Conservation (phyloP, 2,329 filamentous ascomycete species). For the Diplodia intermedia region DNA sequence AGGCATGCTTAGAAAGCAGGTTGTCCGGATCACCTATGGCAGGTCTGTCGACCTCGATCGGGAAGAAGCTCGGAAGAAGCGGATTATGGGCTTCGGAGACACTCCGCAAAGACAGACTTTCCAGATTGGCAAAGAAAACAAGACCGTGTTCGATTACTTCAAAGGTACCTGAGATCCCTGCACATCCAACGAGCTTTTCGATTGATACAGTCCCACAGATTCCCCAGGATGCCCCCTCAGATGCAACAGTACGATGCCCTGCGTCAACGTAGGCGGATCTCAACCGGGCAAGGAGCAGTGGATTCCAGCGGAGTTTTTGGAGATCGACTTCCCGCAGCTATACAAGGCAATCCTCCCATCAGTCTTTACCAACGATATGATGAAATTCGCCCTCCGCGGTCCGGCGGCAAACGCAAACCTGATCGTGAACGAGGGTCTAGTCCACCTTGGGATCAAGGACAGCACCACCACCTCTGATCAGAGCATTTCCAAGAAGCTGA, state of each 20-base stretch:
- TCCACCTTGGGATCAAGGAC: slow-evolving; percentile 24
- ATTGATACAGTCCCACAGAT: background rate
- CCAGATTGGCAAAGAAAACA: background rate
- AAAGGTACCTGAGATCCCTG: background rate
- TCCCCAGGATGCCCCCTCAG: slow-evolving; percentile 7
- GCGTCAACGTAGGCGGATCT: slow-evolving; percentile 8
- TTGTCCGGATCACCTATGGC: slow-evolving; percentile 33
- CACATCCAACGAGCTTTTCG: too few relatives aligned
- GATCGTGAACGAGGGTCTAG: slow-evolving; percentile 32
- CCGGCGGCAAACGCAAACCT: slow-evolving; percentile 21
- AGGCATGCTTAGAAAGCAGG: slow-evolving; percentile 29
- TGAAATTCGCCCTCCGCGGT: slow-evolving; percentile 26
- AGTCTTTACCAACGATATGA: slow-evolving; percentile 14
- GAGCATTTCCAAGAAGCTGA: background rate
- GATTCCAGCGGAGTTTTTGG: slow-evolving; percentile 18
- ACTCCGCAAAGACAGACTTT: background rate
- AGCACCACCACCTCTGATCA: background rate
- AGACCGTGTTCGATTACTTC: slow-evolving; percentile 2
- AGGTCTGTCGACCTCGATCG: background rate
- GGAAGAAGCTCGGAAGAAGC: slow-evolving; percentile 1
- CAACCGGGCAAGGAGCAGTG: slow-evolving; percentile 26
- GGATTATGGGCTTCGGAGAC: background rate
- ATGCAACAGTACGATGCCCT: background rate
- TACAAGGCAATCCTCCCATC: slow-evolving; percentile 14
- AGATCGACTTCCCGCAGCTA: slow-evolving; percentile 15